Conservation (phyloP, 345 rosid genomes). For the Angophora floribunda region DNA sequence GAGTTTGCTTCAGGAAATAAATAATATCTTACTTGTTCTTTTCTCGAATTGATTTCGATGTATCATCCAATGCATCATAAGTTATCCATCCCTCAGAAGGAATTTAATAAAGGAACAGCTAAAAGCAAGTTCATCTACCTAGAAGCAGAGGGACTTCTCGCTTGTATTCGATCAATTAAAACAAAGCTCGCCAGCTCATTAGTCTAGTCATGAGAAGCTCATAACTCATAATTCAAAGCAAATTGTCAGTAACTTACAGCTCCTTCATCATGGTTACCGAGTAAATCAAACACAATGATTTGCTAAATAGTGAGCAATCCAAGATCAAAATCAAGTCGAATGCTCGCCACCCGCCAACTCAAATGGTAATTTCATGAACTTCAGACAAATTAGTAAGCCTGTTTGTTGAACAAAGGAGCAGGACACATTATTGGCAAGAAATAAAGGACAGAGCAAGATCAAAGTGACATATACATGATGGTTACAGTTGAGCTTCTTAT, state of each 20-base stretch:
- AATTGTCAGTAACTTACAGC: not conserved
- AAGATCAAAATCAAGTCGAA: not conserved
- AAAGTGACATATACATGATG: not conserved
- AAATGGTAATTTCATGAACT: not conserved
- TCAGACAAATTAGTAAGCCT: not conserved
- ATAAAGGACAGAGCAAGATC: not conserved
- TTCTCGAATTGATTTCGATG: too few species aligned
- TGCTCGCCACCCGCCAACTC: not conserved
- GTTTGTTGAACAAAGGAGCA: not conserved
- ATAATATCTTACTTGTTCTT: too few species aligned
- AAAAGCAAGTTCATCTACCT: not conserved
- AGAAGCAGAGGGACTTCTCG: not conserved
- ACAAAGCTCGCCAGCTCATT: not conserved
- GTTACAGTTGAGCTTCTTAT: not conserved
- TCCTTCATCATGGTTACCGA: not conserved
- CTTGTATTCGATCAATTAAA: not conserved
- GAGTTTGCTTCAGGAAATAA: not conserved
- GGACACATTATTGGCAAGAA: not conserved
- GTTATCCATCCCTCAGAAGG: not conserved
- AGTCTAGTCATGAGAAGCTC: not conserved
- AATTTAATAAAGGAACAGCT: too few species aligned
- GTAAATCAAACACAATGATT: not conserved
- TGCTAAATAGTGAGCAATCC: rapidly evolving
- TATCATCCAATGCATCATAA: too few species aligned
- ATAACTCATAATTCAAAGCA: not conserved